Evolutionary conservation across 1,139 yeast genomes (phyloP), one percentile per base, ranked within the genome.

Genomic region (Zhuliangozyma parablackwelliae): DNA sequence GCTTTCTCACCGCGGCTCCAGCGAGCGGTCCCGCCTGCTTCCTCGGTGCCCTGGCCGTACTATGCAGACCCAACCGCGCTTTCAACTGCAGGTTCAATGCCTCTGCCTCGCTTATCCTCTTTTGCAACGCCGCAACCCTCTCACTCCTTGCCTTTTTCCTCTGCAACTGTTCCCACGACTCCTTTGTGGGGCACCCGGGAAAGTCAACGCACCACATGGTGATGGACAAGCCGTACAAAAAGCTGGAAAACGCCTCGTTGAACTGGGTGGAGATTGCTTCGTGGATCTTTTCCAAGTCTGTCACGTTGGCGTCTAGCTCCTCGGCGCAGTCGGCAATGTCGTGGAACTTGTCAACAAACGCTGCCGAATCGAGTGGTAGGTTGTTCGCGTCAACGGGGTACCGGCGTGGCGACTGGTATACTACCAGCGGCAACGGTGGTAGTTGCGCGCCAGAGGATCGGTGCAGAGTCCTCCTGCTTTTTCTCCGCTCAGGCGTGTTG

Each of bases 161-260:
- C 39, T 58, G 55, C 13, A 61, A 47, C 34, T 56, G 52, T 30
- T 67, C 66, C 63, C 65, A 64, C 24, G 58, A 61, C n/a, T 53
- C 56, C 36, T 53, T 53, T 5, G 65, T 57, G 8, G 75, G 74
- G 33, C 66, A 54, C 1, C 67, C 68, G 1, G 72, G 72, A 45
- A 78, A 78, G 49, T 76, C 80, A 25, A 78, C 77, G 57, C 86
- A 80, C 78, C 83, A 80, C 57, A 82, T 79, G 38, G 81, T 78
- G 49, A 79, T 73, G 46, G 75, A 69, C 37, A 80, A 54, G 6
- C 88, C 87, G 49, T 78, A 80, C 36, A 80, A 56, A 33, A 80
- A 72, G 30, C 82, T 67, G 9, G 83, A 78, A 49, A 80, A 70
- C 1, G 83, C 73, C 52, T 80, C 87, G 51, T 80, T 80, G 51